phyloP scores from a whole-genome alignment of 495 filamentous ascomycete genomes.

The Trypethelium eluteriae region DNA sequence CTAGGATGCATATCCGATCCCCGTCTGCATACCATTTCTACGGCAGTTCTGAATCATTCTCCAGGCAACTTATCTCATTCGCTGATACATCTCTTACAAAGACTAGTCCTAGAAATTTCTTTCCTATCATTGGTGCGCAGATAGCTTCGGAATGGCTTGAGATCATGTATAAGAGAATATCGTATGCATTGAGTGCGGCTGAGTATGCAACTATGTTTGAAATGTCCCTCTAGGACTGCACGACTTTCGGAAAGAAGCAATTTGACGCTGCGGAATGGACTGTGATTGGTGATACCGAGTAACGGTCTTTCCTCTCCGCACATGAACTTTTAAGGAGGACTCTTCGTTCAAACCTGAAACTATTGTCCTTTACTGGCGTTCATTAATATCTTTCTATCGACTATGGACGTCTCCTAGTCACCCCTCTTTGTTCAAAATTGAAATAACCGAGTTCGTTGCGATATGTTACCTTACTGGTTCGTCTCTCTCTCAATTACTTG shows the following conservation, averaged over 20 bases:
- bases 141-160: too few relatives aligned
- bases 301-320: not conserved
- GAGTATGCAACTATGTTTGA: not conserved
- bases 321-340: not conserved
- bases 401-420: not conserved
- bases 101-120: too few relatives aligned
- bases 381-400: not conserved
- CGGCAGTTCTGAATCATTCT: too few relatives aligned
- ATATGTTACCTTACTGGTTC: not conserved
- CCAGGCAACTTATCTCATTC: too few relatives aligned
- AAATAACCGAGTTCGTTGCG: not conserved
- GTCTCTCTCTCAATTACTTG: not conserved
- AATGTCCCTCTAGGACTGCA: not conserved
- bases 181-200: not conserved
- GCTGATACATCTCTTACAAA: too few relatives aligned
- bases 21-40: too few relatives aligned
- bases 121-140: too few relatives aligned
- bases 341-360: not conserved
- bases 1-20: not conserved
- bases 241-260: not conserved
- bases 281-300: not conserved
- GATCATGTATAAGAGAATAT: too few relatives aligned
- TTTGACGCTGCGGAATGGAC: not conserved
- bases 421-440: not conserved
- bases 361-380: not conserved